Base-by-base conservation (phyloP, 2,329 filamentous ascomycete species). In the Colletotrichum spaethianum region DNA sequence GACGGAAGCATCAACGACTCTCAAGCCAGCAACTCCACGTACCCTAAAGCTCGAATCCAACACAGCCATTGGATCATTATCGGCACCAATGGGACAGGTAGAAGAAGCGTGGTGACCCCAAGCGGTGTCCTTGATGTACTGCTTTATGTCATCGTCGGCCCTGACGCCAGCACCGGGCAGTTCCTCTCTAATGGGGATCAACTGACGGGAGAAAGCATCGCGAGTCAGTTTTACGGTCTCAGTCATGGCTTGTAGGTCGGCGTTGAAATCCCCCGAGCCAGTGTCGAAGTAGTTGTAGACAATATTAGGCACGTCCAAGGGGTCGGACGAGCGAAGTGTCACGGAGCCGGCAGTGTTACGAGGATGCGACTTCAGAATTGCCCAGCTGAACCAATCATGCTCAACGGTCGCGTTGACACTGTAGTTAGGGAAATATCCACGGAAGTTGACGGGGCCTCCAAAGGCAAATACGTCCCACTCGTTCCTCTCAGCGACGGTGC, bases 321-420 rank as follows among this genome's bases (percentile, higher is more conserved):
- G 92, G 77, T 94, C 87, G 0, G 87, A 81, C 0, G 89, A 91
- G 20, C 83, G 83, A 6, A 94, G 86, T 4, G 80, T 86, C 4
- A 94, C 91, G 1, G 86, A 87, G 11, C 93, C 93, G 7, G 87
- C 88, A 1, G 77, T 82, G 72, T 93, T 93, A 63, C 89, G 87
- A 0, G 91, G 87, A 76, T 92, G 91, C 0, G 88, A 86, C 80
- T 92, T 92, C 64, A 94, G 83, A 3, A 87, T 85, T 83, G 80
- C 77, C 82, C 83, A 85, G 20, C 78, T 79, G 80, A 81, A 85
- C 77, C 85, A 83, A 70, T 84, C 82, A 77, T 72, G 81, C 9
- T 79, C 75, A 3, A 74, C 74, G 23, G 79, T 76, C 5, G 79
- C 79, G 36, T 78, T 76, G 60, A 77, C 75, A 48, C 77, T 76